Conservation (phyloP, 2,329 filamentous ascomycete genomes). For the Arthrobotrys sphaeroides region DNA sequence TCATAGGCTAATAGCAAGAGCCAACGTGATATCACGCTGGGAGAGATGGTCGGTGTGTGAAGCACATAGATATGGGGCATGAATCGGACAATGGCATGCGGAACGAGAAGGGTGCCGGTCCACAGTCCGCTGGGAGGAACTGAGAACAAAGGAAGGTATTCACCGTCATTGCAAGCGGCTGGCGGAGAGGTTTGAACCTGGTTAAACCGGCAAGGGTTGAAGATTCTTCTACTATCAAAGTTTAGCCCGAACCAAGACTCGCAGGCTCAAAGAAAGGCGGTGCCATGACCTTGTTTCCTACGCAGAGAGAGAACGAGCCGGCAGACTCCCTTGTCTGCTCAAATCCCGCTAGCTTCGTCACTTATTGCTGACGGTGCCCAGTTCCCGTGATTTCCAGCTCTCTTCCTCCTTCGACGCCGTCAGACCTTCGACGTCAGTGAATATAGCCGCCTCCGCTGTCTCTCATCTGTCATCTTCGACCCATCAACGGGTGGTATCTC, state of each 20-base stretch:
- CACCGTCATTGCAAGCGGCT: slow-evolving; percentile 37
- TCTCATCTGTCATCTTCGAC: background rate
- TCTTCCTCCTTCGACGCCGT: slow-evolving; percentile 7
- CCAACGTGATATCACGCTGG: slow-evolving; percentile 19
- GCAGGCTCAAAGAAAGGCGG: slow-evolving; percentile 14
- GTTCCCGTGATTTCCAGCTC: slow-evolving; percentile 52
- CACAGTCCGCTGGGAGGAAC: background rate
- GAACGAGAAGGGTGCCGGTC: background rate
- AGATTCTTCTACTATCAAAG: slow-evolving; percentile 35
- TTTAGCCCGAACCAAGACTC: slow-evolving; percentile 25
- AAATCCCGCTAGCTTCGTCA: slow-evolving; percentile 22
- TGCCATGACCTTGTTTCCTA: slow-evolving; percentile 27
- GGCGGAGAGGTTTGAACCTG: slow-evolving; percentile 25
- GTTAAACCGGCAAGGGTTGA: slow-evolving; percentile 23
- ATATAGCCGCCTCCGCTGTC: slow-evolving; percentile 27
- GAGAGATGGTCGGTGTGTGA: background rate
- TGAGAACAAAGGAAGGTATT: slow-evolving; percentile 17
- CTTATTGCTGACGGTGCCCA: slow-evolving; percentile 49
- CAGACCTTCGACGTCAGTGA: slow-evolving; percentile 26
- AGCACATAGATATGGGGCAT: slow-evolving; percentile 5
- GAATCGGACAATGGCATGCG: background rate
- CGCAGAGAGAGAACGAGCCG: slow-evolving; percentile 1
- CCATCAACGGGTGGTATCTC: slow-evolving; percentile 12
- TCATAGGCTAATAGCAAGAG: slow-evolving; percentile 40
- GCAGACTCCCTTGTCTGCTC: slow-evolving; percentile 21